Percentiles rank a stretch among this genome's conserved stretches.
Conservation (phyloP, 2,329 filamentous ascomycete genomes). For the Elsinoe necatrix region DNA sequence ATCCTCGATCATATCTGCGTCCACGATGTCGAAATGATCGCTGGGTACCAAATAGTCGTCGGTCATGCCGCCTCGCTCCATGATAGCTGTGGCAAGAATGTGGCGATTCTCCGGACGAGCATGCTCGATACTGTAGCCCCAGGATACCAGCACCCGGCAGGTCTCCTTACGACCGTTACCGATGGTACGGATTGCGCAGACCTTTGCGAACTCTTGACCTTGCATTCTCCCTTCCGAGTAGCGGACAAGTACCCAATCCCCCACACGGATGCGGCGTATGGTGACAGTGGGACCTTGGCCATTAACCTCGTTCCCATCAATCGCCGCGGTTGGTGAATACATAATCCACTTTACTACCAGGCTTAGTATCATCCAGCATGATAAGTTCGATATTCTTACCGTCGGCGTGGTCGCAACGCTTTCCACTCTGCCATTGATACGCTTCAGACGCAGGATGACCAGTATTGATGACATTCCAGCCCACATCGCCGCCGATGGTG, state of each 20-base stretch:
- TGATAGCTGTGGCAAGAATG: neutral
- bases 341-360: neutral
- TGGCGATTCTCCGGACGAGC: neutral
- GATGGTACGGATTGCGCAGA: neutral
- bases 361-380: neutral
- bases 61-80: neutral
- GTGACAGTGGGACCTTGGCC: neutral
- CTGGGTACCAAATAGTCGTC: neutral
- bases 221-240: neutral
- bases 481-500: neutral
- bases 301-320: neutral
- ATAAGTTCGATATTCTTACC: neutral
- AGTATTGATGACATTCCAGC: neutral
- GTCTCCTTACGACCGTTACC: neutral
- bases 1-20: constrained; percentile 1
- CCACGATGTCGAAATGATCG: constrained; percentile 7
- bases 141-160: neutral
- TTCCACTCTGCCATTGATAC: neutral
- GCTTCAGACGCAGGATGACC: neutral
- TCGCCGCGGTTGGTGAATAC: neutral
- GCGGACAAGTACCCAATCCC: constrained; percentile 5
- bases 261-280: constrained; percentile 6
- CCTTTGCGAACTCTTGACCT: constrained; percentile 2
- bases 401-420: neutral
- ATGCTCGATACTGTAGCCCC: neutral